These are phyloP conservation scores for Oryza brachyantha DNA, from an alignment of 176 grass and related monocot genomes.

Conservation along the genomic window DNA sequence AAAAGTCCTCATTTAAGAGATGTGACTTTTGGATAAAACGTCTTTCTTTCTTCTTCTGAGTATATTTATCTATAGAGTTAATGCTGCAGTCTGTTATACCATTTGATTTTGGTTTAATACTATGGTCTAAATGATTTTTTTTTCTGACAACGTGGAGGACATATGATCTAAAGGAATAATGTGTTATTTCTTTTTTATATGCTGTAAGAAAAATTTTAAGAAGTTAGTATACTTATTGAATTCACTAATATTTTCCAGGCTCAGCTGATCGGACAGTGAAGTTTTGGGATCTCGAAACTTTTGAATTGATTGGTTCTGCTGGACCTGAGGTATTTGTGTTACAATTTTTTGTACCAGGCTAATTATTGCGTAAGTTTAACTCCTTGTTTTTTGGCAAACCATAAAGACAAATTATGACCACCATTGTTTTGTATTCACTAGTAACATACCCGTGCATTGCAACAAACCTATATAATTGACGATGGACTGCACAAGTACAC, in stretches of 20 bases:
- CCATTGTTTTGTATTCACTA: background rate
- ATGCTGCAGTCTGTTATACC: background rate
- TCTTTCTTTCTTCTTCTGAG: background rate
- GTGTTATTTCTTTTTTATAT: background rate
- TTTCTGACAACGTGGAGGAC: background rate
- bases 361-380: background rate
- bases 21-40: background rate
- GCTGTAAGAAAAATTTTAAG: background rate
- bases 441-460: no score
- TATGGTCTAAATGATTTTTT: background rate
- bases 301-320: constrained; percentile 96
- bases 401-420: background rate
- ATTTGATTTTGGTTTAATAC: background rate
- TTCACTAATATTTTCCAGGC: constrained; percentile 52
- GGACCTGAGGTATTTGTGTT: constrained; percentile 68
- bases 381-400: constrained; percentile 6
- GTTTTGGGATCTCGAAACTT: constrained; percentile 99
- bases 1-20: background rate
- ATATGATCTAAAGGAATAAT: background rate
- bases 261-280: constrained; percentile 85
- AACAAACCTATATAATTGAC: no score
- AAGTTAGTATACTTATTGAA: constrained; percentile 9
- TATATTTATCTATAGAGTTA: background rate
- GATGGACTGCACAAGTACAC: no score
- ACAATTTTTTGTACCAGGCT: constrained; percentile 1